A percentile compares a stretch with the other conserved stretches of the same genome.
Evolutionary conservation across 1,284 basidiomycete genomes (phyloP).

Genomic region (Ceratobasidium sp.): DNA sequence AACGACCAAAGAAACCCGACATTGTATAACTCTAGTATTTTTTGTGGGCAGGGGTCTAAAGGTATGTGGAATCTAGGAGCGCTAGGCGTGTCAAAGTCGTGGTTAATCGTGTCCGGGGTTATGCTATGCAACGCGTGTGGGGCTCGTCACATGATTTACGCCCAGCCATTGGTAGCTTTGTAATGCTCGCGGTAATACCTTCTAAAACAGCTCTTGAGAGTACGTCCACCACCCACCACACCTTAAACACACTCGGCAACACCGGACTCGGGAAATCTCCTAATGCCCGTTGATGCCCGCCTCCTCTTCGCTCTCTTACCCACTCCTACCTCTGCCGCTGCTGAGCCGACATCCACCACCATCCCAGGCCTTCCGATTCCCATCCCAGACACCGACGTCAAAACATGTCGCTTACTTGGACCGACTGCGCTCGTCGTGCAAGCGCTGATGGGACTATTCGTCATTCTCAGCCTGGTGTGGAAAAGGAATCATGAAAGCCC

Average conservation of each 20-base stretch:
- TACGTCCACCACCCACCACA: background rate
- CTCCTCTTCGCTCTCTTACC: constrained; percentile 8
- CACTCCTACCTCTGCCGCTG: constrained; percentile 16
- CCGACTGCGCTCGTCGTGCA: constrained; percentile 70
- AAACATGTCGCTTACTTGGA: constrained; percentile 60
- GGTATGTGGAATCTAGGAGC: constrained; percentile 7
- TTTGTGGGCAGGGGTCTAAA: constrained; percentile 13
- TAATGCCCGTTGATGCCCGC: constrained; percentile 23
- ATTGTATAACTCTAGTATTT: background rate
- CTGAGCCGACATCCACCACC: constrained; percentile 1
- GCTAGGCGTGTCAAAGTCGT: constrained; percentile 13
- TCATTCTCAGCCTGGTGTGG: constrained; percentile 85
- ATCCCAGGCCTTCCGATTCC: constrained; percentile 28
- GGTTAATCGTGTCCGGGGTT: constrained; percentile 14
- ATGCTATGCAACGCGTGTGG: constrained; percentile 20
- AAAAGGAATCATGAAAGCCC: constrained; percentile 90
- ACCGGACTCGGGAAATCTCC: constrained; percentile 3
- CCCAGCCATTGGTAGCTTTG: constrained; percentile 1
- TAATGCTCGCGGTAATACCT: constrained; percentile 3
- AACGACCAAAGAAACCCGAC: constrained; percentile 39
- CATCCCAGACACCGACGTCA: constrained; percentile 66
- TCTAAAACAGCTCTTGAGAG: background rate
- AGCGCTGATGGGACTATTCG: constrained; percentile 87
- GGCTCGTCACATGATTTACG: constrained; percentile 33
- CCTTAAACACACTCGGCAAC: background rate